Base-by-base conservation (phyloP, 1,139 yeast genomes). In the Keqinozyma sinolaborantium region DNA sequence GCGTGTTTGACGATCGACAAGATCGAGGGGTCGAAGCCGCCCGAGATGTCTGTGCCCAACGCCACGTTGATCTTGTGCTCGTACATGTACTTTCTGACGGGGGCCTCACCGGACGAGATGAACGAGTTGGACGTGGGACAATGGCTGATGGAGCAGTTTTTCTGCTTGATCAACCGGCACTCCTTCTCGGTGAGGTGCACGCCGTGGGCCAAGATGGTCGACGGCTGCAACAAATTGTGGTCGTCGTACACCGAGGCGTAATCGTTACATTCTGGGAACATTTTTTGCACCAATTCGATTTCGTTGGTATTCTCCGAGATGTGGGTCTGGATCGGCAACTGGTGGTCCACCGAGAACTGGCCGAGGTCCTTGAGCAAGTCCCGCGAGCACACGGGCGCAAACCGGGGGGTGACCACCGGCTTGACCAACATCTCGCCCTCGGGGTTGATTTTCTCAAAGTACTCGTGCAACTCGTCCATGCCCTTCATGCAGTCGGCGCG, bases 101-200 rank as follows among this genome's bases (percentile, higher is more conserved):
- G 85, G 4, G 96, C 94, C 54, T 87, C 94, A 9, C 98, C 98
- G 14, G 95, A 83, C 1, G 95, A 80, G 37, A 92, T 73, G 16
- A 95, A 80, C 1, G 95, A 79, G 53, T 92, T 92, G 23, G 95
- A 84, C 10, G 90, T 77, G 4, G 98, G 98, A 56, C 98, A 92
- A 58, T 92, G 98, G 5, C 95, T 77, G 13, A 92, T 74, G 11
- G 97, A 95, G 20, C 88, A 65, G 5, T 74, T 61, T 19, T 73
- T 69, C 8, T 50, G 42, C 41, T 68, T 69, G 31, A 92, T 64
- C 15, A 83, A 42, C 14, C 69, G 60, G 30, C 80, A 67, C 53
- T 92, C 98, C 3, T 68, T 68, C 2, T 74, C 76, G 1, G 77
- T 48, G 34, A 92, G 61, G 50, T 90, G 95, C 26, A 92, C 69